Base-by-base conservation (phyloP, 2,329 filamentous ascomycete genomes). In the Exophiala mesophila region DNA sequence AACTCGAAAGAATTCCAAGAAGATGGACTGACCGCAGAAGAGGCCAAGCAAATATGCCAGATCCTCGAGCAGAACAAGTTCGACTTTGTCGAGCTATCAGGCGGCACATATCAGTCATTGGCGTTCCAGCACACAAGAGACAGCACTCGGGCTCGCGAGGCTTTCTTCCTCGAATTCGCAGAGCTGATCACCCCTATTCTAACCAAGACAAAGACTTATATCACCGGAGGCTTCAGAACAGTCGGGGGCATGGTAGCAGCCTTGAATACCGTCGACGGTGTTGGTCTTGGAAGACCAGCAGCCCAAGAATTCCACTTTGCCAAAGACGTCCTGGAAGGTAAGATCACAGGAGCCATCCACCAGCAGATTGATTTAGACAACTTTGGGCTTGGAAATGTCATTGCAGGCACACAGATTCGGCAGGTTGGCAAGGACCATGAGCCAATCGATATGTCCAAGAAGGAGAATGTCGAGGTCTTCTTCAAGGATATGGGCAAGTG, bases 91-190 rank as follows among this genome's bases (percentile, higher is more conserved):
- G 77, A 81, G 60, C 65, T 82, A 0, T 73, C 67, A 0, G 78
- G 78, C 9, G 78, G 78, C 5, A 82, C 77, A 0, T 80, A 79
- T 53, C 71, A 82, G 59, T 59, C 64, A 13, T 55, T 74, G 1
- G 74, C 68, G 0, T 77, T 78, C 48, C 53, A 52, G 2, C 72
- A 77, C 55, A 66, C 70, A 59, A 64, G 69, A 36, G 76, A 80
- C 31, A 72, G 66, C 12, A 78, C 75, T 9, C 68, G 68, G 59
- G 71, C 73, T 60, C 64, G 75, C 3, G 76, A 79, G 54, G 69
- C 73, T 1, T 80, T 78, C 66, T 81, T 80, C 66, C 56, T 78
- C 32, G 74, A 79, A 3, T 78, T 78, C 47, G 77, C 77, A 0
- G 70, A 80, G 44, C 54, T 60, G 47, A 71, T 82, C 55, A 61